Evolutionary conservation across 2,329 filamentous ascomycete genomes (phyloP), one percentile per base, ranked within the genome.

Genomic region (Metarhizium album): DNA sequence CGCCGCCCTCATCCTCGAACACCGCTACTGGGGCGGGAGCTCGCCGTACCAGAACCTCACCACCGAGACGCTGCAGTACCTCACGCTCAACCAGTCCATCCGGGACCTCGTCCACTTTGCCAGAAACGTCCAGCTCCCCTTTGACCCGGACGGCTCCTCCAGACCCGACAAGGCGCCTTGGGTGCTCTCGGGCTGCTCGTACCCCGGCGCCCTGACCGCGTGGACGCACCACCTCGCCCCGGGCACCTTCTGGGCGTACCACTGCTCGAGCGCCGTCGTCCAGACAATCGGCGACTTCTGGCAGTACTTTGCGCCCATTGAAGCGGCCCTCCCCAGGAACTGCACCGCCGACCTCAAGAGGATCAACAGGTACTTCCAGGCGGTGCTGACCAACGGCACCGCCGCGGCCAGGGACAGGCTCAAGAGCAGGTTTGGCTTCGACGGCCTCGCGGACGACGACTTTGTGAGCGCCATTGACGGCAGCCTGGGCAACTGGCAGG

Each of bases 21-120:
- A 93, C 62, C 80, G 88, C 46, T 94, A 90, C 72, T 94, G 90
- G 62, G 88, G 88, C 51, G 73, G 73, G 14, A 88, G 84, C 60
- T 82, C 83, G 49, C 87, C 87, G 0, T 77, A 76, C 0, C 62
- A 72, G 2, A 75, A 87, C 59, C 72, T 90, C 49, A 73, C 68
- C 58, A 84, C 80, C 0, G 71, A 84, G 61, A 87, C 77, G 56
- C 68, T 93, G 54, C 80, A 86, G 3, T 90, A 90, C 69, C 70
- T 91, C 60, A 85, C 85, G 1, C 89, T 87, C 1, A 83, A 90
- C 57, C 86, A 93, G 64, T 78, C 86, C 0, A 62, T 93, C 47
- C 84, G 84, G 6, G 88, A 94, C 61, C 78, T 83, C 49, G 82
- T 80, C 11, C 90, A 86, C 65, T 91, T 93, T 65, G 85, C 87